These are phyloP conservation scores for Candida sakaeoensis DNA, from an alignment of 805 yeast species.

Conservation along the genomic window DNA sequence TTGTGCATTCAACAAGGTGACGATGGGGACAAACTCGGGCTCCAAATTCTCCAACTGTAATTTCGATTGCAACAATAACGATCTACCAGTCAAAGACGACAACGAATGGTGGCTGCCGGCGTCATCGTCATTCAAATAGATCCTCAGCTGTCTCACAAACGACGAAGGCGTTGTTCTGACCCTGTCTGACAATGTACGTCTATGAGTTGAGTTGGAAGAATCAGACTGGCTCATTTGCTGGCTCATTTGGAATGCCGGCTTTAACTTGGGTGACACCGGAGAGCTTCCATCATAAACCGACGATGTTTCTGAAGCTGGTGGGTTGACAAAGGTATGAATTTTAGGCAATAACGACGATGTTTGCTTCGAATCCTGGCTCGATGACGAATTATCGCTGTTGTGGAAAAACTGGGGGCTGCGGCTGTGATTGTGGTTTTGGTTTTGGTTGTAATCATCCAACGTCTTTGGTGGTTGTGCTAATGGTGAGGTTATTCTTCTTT, in stretches of 20 bases:
- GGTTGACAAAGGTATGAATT: constrained; percentile 1
- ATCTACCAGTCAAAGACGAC: constrained; percentile 7
- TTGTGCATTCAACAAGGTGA: constrained; percentile 69
- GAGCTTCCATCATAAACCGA: constrained; percentile 4
- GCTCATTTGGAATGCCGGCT: constrained; percentile 1
- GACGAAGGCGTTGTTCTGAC: constrained; percentile 33
- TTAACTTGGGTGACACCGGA: constrained; percentile 3
- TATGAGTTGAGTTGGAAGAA: constrained; percentile 9
- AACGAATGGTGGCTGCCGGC: constrained; percentile 11
- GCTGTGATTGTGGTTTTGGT: too few relatives aligned
- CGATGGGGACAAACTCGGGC: constrained; percentile 66
- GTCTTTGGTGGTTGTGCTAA: constrained; percentile 11
- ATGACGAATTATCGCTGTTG: not conserved
- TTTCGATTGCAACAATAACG: constrained; percentile 17
- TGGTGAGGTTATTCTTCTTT: constrained; percentile 7
- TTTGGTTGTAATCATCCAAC: constrained; percentile 5
- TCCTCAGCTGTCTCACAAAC: constrained; percentile 29
- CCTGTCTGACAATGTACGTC: constrained; percentile 25
- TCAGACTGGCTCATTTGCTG: not conserved
- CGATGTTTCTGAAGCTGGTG: constrained; percentile 4
- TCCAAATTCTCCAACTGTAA: constrained; percentile 37
- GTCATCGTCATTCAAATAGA: constrained; percentile 16
- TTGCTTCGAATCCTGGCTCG: constrained; percentile 2
- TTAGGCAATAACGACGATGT: constrained; percentile 2
- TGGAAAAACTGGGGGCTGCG: not conserved